Evolutionary conservation across 169 alveolate species (phyloP).

Genomic region (Cryptosporidium andersoni): DNA sequence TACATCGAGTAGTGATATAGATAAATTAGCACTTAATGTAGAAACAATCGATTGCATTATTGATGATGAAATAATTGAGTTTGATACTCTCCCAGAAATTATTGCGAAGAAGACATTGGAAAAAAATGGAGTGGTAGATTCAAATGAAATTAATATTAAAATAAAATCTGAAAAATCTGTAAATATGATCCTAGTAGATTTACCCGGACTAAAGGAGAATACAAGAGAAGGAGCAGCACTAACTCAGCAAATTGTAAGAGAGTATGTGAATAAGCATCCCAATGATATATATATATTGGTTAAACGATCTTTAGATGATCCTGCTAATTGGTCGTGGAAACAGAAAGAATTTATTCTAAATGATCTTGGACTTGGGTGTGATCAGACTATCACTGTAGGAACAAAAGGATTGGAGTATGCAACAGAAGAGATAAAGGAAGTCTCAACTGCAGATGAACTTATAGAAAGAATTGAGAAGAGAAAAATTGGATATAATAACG

Average conservation of each 20-base stretch:
- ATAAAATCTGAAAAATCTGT: background rate
- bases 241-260: conserved; percentile 84
- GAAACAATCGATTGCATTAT: conserved; percentile 6
- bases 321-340: conserved; percentile 91
- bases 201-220: conserved; percentile 90
- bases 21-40: background rate
- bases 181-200: conserved; percentile 82
- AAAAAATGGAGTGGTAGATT: background rate
- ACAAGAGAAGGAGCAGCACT: conserved; percentile 86
- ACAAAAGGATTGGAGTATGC: conserved; percentile 87
- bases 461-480: conserved; percentile 81
- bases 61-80: background rate
- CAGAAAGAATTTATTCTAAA: background rate
- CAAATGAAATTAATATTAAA: conserved; percentile 1
- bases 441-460: conserved; percentile 81
- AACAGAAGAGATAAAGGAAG: conserved; percentile 80
- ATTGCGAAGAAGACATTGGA: background rate
- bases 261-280: conserved; percentile 86
- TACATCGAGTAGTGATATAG: background rate
- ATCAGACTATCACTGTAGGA: conserved; percentile 88
- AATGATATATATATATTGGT: conserved; percentile 86
- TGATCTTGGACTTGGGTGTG: conserved; percentile 85
- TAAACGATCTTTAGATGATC: conserved; percentile 88
- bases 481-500: conserved; percentile 75
- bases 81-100: background rate